Evolutionary conservation across 2,329 filamentous ascomycete genomes (phyloP), one percentile per base, ranked within the genome.

Genomic region (Onygenales sp.): DNA sequence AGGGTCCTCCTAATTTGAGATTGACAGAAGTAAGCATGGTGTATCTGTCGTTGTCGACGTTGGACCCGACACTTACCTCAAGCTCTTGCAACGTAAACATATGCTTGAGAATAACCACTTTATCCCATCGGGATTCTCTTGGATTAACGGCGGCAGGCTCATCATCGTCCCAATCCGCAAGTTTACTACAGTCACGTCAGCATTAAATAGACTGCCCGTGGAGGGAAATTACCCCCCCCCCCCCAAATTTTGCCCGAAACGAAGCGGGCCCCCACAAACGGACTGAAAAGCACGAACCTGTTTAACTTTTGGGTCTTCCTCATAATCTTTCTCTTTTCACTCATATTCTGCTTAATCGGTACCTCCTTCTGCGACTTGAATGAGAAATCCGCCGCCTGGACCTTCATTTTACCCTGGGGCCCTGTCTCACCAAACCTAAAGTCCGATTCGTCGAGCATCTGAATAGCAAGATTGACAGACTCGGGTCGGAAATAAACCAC

Each of bases 91-190:
- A 77, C 1, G 89, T 94, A 71, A 98, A 98, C 86, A 95, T 95
- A 72, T 95, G 84, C 66, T 89, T 89, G 58, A 98, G 74, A 54
- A 97, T 84, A 32, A 95, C 91, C 13, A 88, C 77, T 68, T 91
- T 94, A 63, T 91, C 87, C 72, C 81, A 86, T 63, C 74, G 74
- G 11, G 75, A 77, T 58, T 70, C 78, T 7, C 76, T 78, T 43
- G 82, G 77, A n/a, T 78, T 77, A 27, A 82, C 63, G 27, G 75
- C 70, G 1, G 76, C 80, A 31, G 85, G 80, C 52, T 92, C 86
- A 66, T 97, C 91, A 64, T 96, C 92, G 64, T 89, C 87, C 93
- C 93, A 98, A 69, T 97, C 91, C 3, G 90, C 87, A 36, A 97
- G 81, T 72, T 92, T 91, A 48, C 89, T 92, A 38, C 10, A 35